A percentile compares a stretch with the other conserved stretches of the same genome.
These are phyloP conservation scores for Metschnikowia cerradonensis DNA, from an alignment of 805 yeast species.

Conservation along the genomic window DNA sequence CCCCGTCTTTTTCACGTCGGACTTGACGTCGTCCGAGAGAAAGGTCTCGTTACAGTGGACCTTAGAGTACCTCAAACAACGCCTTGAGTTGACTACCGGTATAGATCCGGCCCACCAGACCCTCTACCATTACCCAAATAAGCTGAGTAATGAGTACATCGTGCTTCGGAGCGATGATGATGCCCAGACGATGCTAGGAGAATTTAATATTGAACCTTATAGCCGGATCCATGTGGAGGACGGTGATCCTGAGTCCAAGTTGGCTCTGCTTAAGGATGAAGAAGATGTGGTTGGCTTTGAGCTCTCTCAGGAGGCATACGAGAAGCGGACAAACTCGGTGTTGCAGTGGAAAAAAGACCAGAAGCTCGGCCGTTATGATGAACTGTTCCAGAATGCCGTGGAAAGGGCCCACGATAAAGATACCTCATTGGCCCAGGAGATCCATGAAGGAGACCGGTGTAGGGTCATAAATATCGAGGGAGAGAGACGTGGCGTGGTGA, in stretches of 20 bases:
- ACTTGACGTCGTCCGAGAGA: conserved; percentile 65
- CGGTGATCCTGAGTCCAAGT: conserved; percentile 47
- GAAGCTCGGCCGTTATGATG: conserved; percentile 66
- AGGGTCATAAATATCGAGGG: conserved; percentile 41
- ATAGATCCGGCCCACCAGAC: conserved; percentile 56
- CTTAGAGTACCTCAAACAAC: conserved; percentile 45
- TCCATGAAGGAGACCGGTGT: conserved; percentile 54
- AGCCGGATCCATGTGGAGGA: conserved; percentile 59
- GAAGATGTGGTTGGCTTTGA: conserved; percentile 34
- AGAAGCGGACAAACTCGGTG: conserved; percentile 56
- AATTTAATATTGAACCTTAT: conserved; percentile 31
- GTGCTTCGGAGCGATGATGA: conserved; percentile 23
- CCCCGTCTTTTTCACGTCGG: conserved; percentile 57
- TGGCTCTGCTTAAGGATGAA: conserved; percentile 34
- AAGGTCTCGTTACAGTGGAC: conserved; percentile 62
- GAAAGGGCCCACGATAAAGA: conserved; percentile 4
- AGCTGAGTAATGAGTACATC: conserved; percentile 33
- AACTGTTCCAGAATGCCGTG: conserved; percentile 29
- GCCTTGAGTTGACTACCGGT: conserved; percentile 71
- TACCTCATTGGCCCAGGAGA: conserved; percentile 13
- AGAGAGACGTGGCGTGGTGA: conserved; percentile 66
- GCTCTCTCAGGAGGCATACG: conserved; percentile 61
- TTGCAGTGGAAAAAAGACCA: conserved; percentile 71
- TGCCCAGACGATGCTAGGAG: conserved; percentile 18
- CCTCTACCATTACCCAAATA: conserved; percentile 42